Evolutionary conservation across 2,329 filamentous ascomycete species (phyloP).

Genomic region (Mollisiaceae sp.): DNA sequence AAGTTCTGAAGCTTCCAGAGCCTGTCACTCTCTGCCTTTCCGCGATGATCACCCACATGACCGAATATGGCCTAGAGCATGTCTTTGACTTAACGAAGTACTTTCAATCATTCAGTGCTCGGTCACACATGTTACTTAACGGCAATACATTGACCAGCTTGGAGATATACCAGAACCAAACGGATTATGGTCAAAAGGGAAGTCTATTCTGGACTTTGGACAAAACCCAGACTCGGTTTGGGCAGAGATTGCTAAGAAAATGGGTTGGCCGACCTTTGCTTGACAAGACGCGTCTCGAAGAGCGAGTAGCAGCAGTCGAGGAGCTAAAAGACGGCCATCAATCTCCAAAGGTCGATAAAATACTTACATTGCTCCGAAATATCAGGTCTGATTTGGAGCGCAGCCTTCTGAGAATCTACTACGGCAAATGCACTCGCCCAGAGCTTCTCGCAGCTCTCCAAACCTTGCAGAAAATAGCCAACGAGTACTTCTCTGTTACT

Average conservation of each 20-base stretch:
- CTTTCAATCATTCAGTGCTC: constrained; percentile 92
- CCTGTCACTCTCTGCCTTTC: constrained; percentile 90
- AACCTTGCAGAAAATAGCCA: constrained; percentile 79
- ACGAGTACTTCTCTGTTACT: constrained; percentile 74
- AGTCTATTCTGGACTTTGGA: constrained; percentile 96
- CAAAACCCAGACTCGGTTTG: constrained; percentile 88
- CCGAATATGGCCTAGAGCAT: constrained; percentile 91
- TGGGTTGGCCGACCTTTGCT: constrained; percentile 94
- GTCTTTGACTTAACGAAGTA: constrained; percentile 97
- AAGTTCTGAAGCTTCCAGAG: constrained; percentile 83
- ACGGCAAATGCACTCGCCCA: constrained; percentile 90
- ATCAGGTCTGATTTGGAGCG: constrained; percentile 87
- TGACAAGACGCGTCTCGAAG: constrained; percentile 74
- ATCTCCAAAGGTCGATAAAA: constrained; percentile 70
- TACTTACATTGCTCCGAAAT: constrained; percentile 72
- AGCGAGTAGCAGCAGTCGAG: constrained; percentile 82
- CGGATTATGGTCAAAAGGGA: constrained; percentile 81
- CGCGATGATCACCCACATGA: constrained; percentile 92
- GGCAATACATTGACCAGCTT: constrained; percentile 93
- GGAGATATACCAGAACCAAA: constrained; percentile 95
- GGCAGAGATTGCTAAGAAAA: constrained; percentile 84
- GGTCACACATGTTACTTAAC: constrained; percentile 94
- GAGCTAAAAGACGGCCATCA: constrained; percentile 77
- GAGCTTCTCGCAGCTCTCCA: constrained; percentile 87
- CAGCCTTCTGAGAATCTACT: constrained; percentile 93